Evolutionary conservation across 495 filamentous ascomycete species (phyloP).

Genomic region (Penicillium daleae): DNA sequence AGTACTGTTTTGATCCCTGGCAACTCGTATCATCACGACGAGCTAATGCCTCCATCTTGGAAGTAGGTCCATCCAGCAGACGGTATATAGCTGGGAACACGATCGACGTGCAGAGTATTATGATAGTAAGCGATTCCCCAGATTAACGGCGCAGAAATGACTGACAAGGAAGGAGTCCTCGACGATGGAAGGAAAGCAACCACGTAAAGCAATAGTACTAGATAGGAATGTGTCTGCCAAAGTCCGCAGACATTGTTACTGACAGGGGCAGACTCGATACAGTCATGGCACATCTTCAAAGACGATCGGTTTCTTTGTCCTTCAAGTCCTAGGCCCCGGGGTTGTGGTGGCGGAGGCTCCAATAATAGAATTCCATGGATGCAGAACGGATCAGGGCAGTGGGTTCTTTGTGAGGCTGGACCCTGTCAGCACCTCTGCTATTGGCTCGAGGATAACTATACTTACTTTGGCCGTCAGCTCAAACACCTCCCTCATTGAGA

Average conservation of each 20-base stretch:
- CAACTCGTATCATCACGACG: slow-evolving; percentile 24
- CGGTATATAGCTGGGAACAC: not conserved
- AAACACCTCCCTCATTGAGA: not conserved
- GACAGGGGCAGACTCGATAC: not conserved
- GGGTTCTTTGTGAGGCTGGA: not conserved
- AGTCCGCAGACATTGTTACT: not conserved
- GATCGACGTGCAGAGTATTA: not conserved
- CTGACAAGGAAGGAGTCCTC: not conserved
- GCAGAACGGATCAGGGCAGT: not conserved
- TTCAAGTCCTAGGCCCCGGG: not conserved
- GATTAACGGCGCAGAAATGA: not conserved
- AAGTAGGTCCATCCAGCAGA: not conserved
- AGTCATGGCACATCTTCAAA: not conserved
- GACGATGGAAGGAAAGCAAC: not conserved
- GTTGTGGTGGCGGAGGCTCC: not conserved
- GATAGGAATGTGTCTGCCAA: not conserved
- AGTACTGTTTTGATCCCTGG: slow-evolving; percentile 28
- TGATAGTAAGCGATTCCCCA: not conserved
- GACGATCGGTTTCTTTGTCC: not conserved
- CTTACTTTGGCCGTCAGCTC: not conserved
- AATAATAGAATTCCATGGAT: not conserved
- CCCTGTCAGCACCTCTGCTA: not conserved
- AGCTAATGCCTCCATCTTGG: slow-evolving; percentile 12
- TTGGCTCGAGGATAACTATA: not conserved
- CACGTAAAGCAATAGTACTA: not conserved